Evolutionary conservation across 2,329 filamentous ascomycete genomes (phyloP).

Genomic region (Aureobasidium sp.): DNA sequence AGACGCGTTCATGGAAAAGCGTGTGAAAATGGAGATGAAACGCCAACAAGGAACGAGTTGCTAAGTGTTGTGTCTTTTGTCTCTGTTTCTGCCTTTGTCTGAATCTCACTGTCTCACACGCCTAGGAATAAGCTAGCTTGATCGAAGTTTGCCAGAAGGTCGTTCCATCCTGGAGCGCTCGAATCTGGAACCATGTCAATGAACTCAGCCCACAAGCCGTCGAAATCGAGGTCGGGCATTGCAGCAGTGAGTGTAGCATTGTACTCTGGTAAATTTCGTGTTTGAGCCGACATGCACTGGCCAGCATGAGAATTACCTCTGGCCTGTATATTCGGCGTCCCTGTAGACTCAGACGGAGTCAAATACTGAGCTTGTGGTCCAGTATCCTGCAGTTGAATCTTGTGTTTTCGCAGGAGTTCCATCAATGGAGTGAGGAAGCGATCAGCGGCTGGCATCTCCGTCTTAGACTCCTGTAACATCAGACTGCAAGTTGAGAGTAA

Average conservation of each 20-base stretch:
- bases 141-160: slow-evolving; percentile 1
- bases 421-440: slow-evolving; percentile 21
- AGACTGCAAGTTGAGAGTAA: too few species aligned
- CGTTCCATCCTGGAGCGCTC: neutral
- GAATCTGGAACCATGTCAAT: slow-evolving; percentile 17
- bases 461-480: slow-evolving; percentile 19
- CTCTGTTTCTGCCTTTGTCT: too few species aligned
- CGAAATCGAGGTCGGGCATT: slow-evolving; percentile 17
- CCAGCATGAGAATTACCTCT: too few species aligned
- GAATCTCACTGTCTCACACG: neutral
- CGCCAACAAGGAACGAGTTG: too few species aligned
- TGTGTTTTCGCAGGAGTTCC: slow-evolving; percentile 21
- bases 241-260: neutral
- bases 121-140: neutral
- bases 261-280: neutral
- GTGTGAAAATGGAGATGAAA: too few species aligned
- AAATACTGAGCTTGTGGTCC: neutral
- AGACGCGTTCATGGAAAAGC: too few species aligned
- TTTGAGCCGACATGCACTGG: neutral
- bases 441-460: slow-evolving; percentile 16
- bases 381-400: slow-evolving; percentile 17
- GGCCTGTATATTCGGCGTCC: neutral
- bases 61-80: too few species aligned
- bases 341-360: neutral
- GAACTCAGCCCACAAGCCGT: slow-evolving; percentile 22